Conservation (phyloP, 345 rosid species). For the Aethionema arabicum region DNA sequence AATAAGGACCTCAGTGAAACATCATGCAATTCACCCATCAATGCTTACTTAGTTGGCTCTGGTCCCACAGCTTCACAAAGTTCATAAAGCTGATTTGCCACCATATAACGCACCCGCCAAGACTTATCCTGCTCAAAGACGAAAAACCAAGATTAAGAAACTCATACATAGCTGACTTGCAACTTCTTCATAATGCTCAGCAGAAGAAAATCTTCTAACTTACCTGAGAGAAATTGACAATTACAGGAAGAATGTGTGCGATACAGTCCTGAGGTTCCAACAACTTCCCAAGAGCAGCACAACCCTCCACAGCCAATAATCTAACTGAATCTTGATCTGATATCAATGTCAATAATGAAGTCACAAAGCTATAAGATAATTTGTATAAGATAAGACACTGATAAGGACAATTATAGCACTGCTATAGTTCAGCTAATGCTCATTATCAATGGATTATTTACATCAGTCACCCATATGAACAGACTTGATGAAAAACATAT, state of each 20-base stretch:
- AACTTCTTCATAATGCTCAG: constrained; percentile 4
- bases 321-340: constrained; percentile 98
- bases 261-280: constrained; percentile 94
- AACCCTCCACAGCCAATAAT: constrained; percentile 90
- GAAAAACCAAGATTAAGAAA: constrained; percentile 2
- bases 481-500: not conserved
- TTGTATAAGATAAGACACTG: constrained; percentile 4
- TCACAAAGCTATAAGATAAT: constrained; percentile 4
- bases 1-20: not conserved
- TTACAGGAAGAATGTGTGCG: constrained; percentile 82
- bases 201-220: not conserved
- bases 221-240: constrained; percentile 94
- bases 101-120: constrained; percentile 91
- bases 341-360: constrained; percentile 11
- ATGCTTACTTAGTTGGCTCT: constrained; percentile 66
- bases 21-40: not conserved
- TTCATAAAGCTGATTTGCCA: constrained; percentile 81
- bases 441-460: not conserved
- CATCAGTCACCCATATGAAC: not conserved
- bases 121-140: constrained; percentile 62
- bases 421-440: not conserved
- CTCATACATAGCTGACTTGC: constrained; percentile 2
- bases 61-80: constrained; percentile 88
- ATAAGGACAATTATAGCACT: not conserved
- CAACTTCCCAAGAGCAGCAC: constrained; percentile 96